Evolutionary conservation across 2,329 filamentous ascomycete genomes (phyloP).

Genomic region (Fusarium verrucosum): DNA sequence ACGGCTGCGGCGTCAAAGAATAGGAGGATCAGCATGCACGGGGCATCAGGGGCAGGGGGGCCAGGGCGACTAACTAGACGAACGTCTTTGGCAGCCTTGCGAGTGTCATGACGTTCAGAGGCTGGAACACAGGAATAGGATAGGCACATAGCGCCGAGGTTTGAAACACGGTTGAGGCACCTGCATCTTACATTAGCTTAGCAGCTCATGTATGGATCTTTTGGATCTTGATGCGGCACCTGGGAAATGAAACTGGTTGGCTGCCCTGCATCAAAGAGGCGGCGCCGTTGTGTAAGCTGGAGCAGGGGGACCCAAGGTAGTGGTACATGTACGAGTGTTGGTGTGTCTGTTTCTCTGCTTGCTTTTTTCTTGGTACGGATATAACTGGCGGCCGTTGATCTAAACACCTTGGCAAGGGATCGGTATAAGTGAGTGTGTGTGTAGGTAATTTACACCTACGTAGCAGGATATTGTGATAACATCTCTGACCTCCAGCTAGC

Average conservation of each 20-base stretch:
- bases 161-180: conserved; percentile 35
- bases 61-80: neutral
- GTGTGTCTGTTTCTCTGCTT: conserved; percentile 14
- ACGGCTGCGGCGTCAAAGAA: conserved; percentile 35
- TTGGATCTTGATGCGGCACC: conserved; percentile 17
- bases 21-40: conserved; percentile 37
- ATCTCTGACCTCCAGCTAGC: neutral
- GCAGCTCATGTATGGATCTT: neutral
- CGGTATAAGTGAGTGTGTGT: conserved; percentile 8
- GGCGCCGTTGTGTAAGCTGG: conserved; percentile 27
- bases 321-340: conserved; percentile 4
- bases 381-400: conserved; percentile 16
- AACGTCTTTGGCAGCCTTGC: conserved; percentile 25
- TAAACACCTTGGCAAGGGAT: conserved; percentile 4
- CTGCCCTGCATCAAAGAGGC: conserved; percentile 33
- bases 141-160: neutral
- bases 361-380: conserved; percentile 34
- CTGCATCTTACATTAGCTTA: neutral
- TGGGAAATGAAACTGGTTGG: conserved; percentile 35
- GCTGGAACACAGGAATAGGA: conserved; percentile 16
- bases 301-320: conserved; percentile 14
- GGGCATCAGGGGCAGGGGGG: conserved; percentile 12
- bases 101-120: conserved; percentile 19
- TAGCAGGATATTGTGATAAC: neutral
- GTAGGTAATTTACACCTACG: neutral